These are phyloP conservation scores for Botrytis cinerea DNA, from an alignment of 2,329 filamentous ascomycete species.

Conservation along the genomic window DNA sequence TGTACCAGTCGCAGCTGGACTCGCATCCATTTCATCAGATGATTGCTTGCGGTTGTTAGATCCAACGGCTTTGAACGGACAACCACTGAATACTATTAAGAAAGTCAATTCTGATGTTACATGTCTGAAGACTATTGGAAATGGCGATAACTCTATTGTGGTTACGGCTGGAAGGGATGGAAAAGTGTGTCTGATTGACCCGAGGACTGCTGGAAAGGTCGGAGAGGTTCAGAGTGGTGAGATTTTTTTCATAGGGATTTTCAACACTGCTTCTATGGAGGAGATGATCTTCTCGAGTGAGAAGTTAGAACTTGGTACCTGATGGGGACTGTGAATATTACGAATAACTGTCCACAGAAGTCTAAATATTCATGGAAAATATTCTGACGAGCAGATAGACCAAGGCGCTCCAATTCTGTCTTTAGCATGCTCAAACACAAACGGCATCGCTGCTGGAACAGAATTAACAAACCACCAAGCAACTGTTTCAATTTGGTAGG, in stretches of 20 bases:
- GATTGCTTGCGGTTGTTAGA: constrained; percentile 69
- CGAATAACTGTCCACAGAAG: not conserved
- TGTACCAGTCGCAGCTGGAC: constrained; percentile 36
- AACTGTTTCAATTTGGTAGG: constrained; percentile 62
- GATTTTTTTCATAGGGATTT: constrained; percentile 24
- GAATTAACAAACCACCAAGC: constrained; percentile 67
- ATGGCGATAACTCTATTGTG: constrained; percentile 49
- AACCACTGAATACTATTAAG: constrained; percentile 50
- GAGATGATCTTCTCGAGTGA: constrained; percentile 13
- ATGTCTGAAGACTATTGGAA: constrained; percentile 59
- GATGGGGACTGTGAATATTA: not conserved
- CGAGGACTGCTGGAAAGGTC: constrained; percentile 54
- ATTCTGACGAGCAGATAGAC: constrained; percentile 39
- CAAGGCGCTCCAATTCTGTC: constrained; percentile 60
- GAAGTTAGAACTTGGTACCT: not conserved
- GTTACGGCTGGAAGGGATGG: constrained; percentile 75
- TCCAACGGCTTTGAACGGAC: constrained; percentile 54
- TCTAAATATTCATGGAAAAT: not conserved
- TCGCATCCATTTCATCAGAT: constrained; percentile 63
- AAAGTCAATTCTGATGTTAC: constrained; percentile 65
- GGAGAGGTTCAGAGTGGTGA: constrained; percentile 42
- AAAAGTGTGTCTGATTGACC: constrained; percentile 65
- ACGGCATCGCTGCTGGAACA: constrained; percentile 70
- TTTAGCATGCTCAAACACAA: constrained; percentile 59
- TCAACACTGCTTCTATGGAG: not conserved